Evolutionary conservation across 495 filamentous ascomycete species (phyloP), one percentile per base, ranked within the genome.

Genomic region (Echria macrotheca): DNA sequence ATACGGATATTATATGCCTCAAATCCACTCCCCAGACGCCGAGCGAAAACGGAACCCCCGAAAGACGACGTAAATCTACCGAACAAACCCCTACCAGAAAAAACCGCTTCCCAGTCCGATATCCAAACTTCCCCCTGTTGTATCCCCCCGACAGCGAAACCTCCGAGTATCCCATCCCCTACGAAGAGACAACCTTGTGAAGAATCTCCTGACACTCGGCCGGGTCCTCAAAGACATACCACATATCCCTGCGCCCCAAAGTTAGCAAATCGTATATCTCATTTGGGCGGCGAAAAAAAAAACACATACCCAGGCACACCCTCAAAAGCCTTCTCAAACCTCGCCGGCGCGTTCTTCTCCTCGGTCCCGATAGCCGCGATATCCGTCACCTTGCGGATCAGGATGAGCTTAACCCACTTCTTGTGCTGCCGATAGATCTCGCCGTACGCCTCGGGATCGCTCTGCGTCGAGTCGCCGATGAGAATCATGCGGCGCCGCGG

Each of bases 391-490:
- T 84, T 89, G 8, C 91, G 76, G 50, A 96, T 95, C 52, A 82
- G 82, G 32, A 97, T 89, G 11, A 81, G 72, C 54, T 80, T 77
- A 36, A 96, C 78, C 86, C 89, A 96, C 2, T 73, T 77, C 0
- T 81, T 81, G 55, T 83, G 75, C 45, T 58, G 49, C 32, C 70
- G 69, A 51, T 9, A 26, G 23, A 24, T 77, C 60, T 86, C 79
- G 23, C 82, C 91, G 59, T 96, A 96, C 0, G 87, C 80, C 65
- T 96, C 91, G 0, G 91, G 91, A 59, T 97, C 91, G 21, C 76
- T 83, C 66, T 97, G 91, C 9, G 91, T 96, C 28, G 83, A 89
- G 61, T 97, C 91, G 0, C 91, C 91, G 51, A 97, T 79, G 55
- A 81, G 84, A 18, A 97, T 76, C 67, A 93, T 82, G 51, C 85